Conservation (phyloP, 169 alveolate genomes). For the Babesia gibsoni region DNA sequence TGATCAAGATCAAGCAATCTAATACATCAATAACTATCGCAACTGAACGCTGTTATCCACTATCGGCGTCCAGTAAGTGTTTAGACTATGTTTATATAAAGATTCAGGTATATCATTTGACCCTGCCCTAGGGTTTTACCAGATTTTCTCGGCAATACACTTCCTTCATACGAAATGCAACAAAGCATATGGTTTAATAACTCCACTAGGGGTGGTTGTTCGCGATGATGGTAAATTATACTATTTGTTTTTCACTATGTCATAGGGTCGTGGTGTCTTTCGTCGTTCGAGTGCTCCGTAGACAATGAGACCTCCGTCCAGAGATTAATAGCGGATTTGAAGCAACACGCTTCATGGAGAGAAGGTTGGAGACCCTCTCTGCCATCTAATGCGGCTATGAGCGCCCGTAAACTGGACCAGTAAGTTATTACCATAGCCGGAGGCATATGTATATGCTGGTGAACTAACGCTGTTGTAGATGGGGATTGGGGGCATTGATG, state of each 20-base stretch:
- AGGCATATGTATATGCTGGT: neutral
- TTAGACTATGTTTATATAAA: constrained; percentile 10
- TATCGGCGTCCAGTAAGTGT: constrained; percentile 44
- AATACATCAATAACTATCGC: constrained; percentile 68
- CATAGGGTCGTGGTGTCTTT: constrained; percentile 62
- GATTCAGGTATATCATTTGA: constrained; percentile 61
- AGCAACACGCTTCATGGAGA: constrained; percentile 45
- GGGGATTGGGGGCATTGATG: constrained; percentile 61
- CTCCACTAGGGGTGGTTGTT: constrained; percentile 64
- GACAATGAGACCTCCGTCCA: constrained; percentile 34
- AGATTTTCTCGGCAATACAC: constrained; percentile 63
- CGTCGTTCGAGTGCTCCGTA: constrained; percentile 39
- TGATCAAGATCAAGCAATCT: constrained; percentile 59
- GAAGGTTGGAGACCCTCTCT: constrained; percentile 47
- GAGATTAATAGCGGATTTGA: constrained; percentile 26
- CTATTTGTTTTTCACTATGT: neutral
- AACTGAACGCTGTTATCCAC: constrained; percentile 73
- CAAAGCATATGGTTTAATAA: constrained; percentile 52
- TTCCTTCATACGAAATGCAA: constrained; percentile 64
- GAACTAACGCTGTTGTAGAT: constrained; percentile 8
- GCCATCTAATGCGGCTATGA: neutral
- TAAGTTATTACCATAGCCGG: neutral
- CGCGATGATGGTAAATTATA: constrained; percentile 60
- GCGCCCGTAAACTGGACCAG: constrained; percentile 50
- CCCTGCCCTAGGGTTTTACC: constrained; percentile 61